Evolutionary conservation across 1,284 basidiomycete species (phyloP).

Genomic region (Cryptococcus maquisensis): DNA sequence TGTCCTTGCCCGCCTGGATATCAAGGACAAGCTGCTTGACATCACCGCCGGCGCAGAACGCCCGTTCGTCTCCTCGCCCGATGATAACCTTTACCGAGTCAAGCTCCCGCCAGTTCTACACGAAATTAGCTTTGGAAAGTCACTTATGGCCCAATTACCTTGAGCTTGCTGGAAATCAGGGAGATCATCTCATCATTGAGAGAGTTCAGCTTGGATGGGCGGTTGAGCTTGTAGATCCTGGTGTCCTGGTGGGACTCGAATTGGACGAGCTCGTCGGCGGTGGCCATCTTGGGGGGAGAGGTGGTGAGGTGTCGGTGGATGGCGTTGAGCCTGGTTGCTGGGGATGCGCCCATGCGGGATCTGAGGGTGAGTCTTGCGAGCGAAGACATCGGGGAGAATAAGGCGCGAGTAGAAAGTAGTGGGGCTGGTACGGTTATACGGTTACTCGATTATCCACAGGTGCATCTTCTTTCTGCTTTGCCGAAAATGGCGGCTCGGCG

Average conservation of each 20-base stretch:
- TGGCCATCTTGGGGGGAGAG: conserved; percentile 7
- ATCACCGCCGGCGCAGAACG: conserved; percentile 95
- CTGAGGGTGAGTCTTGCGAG: background rate
- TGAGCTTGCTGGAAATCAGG: conserved; percentile 57
- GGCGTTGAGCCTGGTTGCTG: conserved; percentile 21
- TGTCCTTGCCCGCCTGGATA: conserved; percentile 56
- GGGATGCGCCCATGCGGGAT: background rate
- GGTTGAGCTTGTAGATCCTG: conserved; percentile 51
- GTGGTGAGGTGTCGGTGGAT: conserved; percentile 31
- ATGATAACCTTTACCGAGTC: conserved; percentile 72
- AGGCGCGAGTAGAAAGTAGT: background rate
- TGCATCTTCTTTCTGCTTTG: background rate
- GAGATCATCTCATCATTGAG: conserved; percentile 79
- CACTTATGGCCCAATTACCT: conserved; percentile 9
- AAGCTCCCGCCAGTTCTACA: conserved; percentile 72
- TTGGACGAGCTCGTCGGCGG: conserved; percentile 20
- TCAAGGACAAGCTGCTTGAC: conserved; percentile 53
- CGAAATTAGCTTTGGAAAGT: background rate
- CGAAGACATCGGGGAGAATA: conserved; percentile 3
- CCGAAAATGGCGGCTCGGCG: too few species aligned
- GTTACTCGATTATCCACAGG: background rate
- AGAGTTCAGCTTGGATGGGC: conserved; percentile 79
- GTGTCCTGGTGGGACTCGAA: conserved; percentile 26
- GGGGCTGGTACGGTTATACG: background rate
- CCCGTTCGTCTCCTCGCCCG: conserved; percentile 69